phyloP scores from a whole-genome alignment of 495 filamentous ascomycete species.

The Penicillium pulvis region DNA sequence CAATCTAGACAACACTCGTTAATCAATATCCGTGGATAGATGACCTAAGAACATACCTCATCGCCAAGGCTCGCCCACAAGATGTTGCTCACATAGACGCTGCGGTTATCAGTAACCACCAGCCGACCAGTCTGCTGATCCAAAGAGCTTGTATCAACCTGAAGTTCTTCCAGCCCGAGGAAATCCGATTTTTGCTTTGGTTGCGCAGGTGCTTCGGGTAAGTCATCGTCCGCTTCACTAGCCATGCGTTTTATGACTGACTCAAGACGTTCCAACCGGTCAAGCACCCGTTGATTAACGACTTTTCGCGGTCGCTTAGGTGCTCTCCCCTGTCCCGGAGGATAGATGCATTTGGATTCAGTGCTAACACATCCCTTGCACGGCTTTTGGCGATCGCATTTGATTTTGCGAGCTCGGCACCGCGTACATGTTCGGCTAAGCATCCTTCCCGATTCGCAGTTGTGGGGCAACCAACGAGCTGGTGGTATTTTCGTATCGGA shows the following conservation, averaged over 20 bases:
- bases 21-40: slow-evolving; percentile 7
- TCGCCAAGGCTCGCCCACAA: slow-evolving; percentile 77
- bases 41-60: slow-evolving; percentile 53
- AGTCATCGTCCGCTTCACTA: background rate
- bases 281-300: slow-evolving; percentile 1
- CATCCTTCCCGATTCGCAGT: no score
- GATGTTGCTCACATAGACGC: slow-evolving; percentile 73
- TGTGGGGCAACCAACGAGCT: no score
- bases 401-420: slow-evolving; percentile 17
- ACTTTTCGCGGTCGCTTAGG: slow-evolving; percentile 10
- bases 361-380: slow-evolving; percentile 9
- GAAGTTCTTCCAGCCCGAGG: background rate
- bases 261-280: slow-evolving; percentile 11
- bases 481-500: no score
- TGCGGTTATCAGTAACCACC: slow-evolving; percentile 69
- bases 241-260: background rate
- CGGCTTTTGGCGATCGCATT: slow-evolving; percentile 14
- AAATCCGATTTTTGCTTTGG: no score
- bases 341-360: slow-evolving; percentile 8
- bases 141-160: background rate
- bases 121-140: slow-evolving; percentile 60
- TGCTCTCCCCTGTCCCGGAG: slow-evolving; percentile 11
- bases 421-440: no score
- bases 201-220: background rate
- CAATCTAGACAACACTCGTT: slow-evolving; percentile 31